Base-by-base conservation (phyloP, 306 rosid genomes). In the Mimosa bimucronata region DNA sequence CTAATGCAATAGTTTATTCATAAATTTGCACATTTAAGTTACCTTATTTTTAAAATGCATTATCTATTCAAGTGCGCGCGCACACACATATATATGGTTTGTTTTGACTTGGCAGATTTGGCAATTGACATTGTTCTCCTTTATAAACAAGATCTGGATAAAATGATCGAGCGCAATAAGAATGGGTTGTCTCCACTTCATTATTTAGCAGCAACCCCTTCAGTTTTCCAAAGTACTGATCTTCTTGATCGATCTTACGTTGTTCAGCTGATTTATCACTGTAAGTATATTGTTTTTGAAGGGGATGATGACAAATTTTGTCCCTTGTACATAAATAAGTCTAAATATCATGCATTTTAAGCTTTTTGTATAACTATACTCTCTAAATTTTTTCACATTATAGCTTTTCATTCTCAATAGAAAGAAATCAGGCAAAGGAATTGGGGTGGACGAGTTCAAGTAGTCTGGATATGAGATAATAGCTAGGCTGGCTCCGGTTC, bases 141-240 rank as follows among this genome's bases (percentile, higher is more conserved):
- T 18, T 52, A 52, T 52, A 1, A 7, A 48, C 0, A 16, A 0
- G n/a, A 16, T 16, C 0, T 48, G 23, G 23, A 5, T 0, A 0
- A 9, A 9, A 18, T 9, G 9, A 1, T 16, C 21, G 16, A 0
- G 25, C 4, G 10, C 10, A 52, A 52, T 19, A 18, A 52, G 3
- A 19, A 19, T 19, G 58, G 58, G 58, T 19, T 52, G 25, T 52
- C 58, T 52, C 58, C 58, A 2, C 25, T 52, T 9, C 58, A 52
- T 19, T 0, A 16, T 21, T 52, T 19, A 19, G 58, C 58, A 19
- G 25, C 9, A 18, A 52, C 25, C 25, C 58, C 58, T 52, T 52
- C 25, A 52, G 25, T 21, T 1, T 52, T 52, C 25, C 9, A 52
- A 52, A 52, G 58, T 19, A 52, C 25, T 52, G 25, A 52, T 52